Evolutionary conservation across 768 basidiomycete species (phyloP).

Genomic region (Lentinula detonsa): DNA sequence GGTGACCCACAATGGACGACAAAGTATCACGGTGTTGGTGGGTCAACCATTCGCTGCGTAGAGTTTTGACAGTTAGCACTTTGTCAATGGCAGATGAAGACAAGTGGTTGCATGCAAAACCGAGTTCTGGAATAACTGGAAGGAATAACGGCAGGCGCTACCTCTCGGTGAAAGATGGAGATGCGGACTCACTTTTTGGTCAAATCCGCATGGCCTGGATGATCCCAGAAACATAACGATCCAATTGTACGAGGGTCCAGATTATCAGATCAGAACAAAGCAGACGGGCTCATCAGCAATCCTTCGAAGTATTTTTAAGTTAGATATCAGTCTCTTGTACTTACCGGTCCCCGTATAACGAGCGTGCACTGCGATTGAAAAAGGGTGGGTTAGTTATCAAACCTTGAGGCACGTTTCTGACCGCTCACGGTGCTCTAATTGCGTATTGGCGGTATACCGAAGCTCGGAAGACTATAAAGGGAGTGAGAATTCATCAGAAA

Average conservation of each 20-base stretch:
- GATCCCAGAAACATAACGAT: conserved; percentile 8
- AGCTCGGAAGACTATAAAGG: conserved; percentile 74
- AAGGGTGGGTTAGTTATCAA: neutral
- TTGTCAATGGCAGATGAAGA: neutral
- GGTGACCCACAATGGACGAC: conserved; percentile 88
- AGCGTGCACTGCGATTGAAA: conserved; percentile 68
- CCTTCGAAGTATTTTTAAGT: neutral
- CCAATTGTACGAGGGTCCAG: neutral
- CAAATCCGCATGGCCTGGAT: conserved; percentile 86
- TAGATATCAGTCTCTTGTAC: conserved; percentile 17
- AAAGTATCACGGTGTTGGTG: conserved; percentile 97
- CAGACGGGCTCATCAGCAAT: neutral
- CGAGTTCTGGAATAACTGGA: neutral
- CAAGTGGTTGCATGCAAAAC: neutral
- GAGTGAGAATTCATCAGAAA: neutral
- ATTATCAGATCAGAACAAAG: neutral
- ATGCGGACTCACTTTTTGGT: conserved; percentile 77
- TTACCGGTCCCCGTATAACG: conserved; percentile 92
- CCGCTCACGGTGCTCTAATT: conserved; percentile 85
- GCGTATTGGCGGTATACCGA: conserved; percentile 93
- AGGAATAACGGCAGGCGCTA: neutral
- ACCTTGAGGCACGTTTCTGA: neutral
- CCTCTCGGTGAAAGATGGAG: neutral
- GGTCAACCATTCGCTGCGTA: conserved; percentile 87
- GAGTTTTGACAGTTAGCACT: neutral